These are phyloP conservation scores for Talaromyces atroroseus DNA, from an alignment of 2,329 filamentous ascomycete genomes.

Conservation along the genomic window DNA sequence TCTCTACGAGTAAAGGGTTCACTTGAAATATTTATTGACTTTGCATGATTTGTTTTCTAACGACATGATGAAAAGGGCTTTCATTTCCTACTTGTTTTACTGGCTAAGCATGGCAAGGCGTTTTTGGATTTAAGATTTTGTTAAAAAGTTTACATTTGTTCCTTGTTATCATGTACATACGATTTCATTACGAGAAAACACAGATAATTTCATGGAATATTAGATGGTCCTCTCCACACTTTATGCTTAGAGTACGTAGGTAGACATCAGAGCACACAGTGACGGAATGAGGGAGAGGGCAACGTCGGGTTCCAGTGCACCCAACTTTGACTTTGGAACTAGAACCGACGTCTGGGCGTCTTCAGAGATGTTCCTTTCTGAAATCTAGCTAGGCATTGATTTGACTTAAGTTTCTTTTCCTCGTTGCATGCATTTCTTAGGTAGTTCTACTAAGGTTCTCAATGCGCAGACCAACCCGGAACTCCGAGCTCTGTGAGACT, in stretches of 20 bases:
- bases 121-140: background rate
- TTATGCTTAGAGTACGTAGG: background rate
- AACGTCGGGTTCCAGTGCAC: no score
- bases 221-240: background rate
- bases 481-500: background rate
- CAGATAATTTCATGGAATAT: background rate
- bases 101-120: constrained; percentile 1
- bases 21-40: background rate
- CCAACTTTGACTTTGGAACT: no score
- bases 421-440: no score
- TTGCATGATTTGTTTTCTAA: background rate
- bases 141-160: background rate
- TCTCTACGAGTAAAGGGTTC: constrained; percentile 51
- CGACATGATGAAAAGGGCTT: background rate
- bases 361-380: no score
- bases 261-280: no score
- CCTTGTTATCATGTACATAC: background rate
- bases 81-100: background rate
- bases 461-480: background rate
- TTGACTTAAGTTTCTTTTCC: no score
- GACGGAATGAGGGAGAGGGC: no score
- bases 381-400: no score
- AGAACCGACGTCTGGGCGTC: no score
- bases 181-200: background rate
- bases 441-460: no score